phyloP scores from a whole-genome alignment of 2,329 filamentous ascomycete genomes.

The Microcyclosporella mali region DNA sequence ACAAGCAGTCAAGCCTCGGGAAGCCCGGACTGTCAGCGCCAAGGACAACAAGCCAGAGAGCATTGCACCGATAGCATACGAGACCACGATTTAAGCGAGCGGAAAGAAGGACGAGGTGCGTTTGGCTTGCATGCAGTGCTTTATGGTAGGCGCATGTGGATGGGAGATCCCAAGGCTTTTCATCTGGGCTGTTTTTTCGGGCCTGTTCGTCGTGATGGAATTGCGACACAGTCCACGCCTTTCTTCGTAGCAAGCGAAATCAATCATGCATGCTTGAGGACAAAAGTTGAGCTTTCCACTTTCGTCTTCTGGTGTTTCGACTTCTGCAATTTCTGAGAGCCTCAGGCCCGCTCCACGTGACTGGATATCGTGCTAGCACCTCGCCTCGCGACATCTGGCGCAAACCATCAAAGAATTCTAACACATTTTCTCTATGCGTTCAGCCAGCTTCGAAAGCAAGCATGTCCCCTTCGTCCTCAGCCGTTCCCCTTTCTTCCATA shows the following conservation, averaged over 20 bases:
- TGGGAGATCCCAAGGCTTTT: conserved; percentile 13
- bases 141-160: conserved; percentile 16
- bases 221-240: conserved; percentile 11
- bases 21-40: conserved; percentile 70
- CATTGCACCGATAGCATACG: conserved; percentile 86
- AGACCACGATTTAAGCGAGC: conserved; percentile 83
- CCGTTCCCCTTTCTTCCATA: conserved; percentile 5
- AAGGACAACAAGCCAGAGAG: conserved; percentile 86
- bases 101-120: conserved; percentile 12
- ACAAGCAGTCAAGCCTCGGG: conserved; percentile 71
- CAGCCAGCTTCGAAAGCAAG: not conserved
- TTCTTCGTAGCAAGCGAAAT: conserved; percentile 24
- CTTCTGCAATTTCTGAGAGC: too few relatives aligned
- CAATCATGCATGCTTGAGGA: conserved; percentile 20
- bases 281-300: not conserved
- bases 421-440: too few relatives aligned
- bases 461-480: conserved; percentile 25
- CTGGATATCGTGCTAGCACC: not conserved
- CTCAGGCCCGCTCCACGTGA: too few relatives aligned
- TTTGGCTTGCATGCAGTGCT: conserved; percentile 15
- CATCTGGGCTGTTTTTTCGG: conserved; percentile 13
- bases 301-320: conserved; percentile 1
- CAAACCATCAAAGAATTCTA: too few relatives aligned
- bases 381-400: too few relatives aligned
- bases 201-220: conserved; percentile 8